Conservation (phyloP, 2,329 filamentous ascomycete genomes). For the Colletotrichum cordylinicola region DNA sequence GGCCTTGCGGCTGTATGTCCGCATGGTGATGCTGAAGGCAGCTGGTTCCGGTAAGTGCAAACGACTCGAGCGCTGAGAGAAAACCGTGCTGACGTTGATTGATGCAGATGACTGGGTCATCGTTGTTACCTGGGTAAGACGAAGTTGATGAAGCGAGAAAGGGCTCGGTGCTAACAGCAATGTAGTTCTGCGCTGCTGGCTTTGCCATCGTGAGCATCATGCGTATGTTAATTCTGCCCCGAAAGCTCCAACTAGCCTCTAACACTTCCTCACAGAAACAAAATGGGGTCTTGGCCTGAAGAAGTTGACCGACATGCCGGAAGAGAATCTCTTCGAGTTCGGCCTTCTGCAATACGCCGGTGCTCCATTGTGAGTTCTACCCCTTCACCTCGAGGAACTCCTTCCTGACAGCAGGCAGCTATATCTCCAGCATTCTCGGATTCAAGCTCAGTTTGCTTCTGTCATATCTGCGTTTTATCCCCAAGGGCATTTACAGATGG, state of each 20-base stretch:
- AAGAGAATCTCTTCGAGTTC: constrained; percentile 42
- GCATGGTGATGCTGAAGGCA: constrained; percentile 37
- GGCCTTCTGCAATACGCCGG: constrained; percentile 46
- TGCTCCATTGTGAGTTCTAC: constrained; percentile 41
- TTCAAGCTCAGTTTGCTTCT: constrained; percentile 53
- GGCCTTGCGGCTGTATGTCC: constrained; percentile 38
- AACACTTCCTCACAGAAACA: constrained; percentile 36
- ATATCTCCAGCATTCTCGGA: constrained; percentile 46
- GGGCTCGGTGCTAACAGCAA: background rate
- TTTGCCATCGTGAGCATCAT: constrained; percentile 39
- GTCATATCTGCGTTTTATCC: constrained; percentile 50
- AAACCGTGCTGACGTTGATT: background rate
- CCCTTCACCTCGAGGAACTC: rapidly evolving
- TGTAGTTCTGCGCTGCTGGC: constrained; percentile 35
- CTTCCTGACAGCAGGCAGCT: constrained; percentile 28
- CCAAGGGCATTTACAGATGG: constrained; percentile 37
- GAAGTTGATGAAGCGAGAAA: background rate
- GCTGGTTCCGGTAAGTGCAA: constrained; percentile 33
- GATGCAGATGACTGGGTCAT: constrained; percentile 25
- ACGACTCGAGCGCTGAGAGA: background rate
- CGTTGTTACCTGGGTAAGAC: constrained; percentile 30
- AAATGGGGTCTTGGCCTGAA: constrained; percentile 47
- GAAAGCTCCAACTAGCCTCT: background rate
- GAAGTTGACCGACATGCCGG: constrained; percentile 39
- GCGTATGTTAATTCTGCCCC: constrained; percentile 31